These are phyloP conservation scores for Durusdinium trenchii DNA, from an alignment of 73 alveolate genomes.

Conservation along the genomic window DNA sequence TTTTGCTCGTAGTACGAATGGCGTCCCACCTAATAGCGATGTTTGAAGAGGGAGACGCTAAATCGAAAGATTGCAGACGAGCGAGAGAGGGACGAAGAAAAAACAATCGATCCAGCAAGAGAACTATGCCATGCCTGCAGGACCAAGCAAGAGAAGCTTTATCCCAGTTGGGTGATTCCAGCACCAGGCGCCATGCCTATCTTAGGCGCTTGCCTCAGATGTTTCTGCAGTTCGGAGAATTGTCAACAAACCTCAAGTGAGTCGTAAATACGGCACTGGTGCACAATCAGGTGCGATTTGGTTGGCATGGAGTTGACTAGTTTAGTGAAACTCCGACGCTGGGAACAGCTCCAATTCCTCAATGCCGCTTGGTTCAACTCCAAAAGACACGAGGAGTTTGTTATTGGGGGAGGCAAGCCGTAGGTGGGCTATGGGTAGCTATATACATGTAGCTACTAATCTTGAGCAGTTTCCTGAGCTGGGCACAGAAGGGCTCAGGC, in stretches of 20 bases:
- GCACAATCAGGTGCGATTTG: constrained; percentile 51
- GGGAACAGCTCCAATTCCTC: constrained; percentile 85
- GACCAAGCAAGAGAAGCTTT: constrained; percentile 64
- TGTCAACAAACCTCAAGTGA: background rate
- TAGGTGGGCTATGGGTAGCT: too few species aligned
- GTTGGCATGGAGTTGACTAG: constrained; percentile 49
- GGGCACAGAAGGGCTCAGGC: too few species aligned
- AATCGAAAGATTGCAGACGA: too few species aligned
- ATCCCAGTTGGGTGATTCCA: constrained; percentile 65
- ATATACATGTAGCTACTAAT: too few species aligned
- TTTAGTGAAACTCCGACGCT: constrained; percentile 71
- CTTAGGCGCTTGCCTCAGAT: constrained; percentile 19
- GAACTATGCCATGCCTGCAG: background rate
- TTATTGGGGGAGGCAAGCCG: too few species aligned
- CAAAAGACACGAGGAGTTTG: too few species aligned
- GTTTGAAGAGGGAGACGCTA: too few species aligned
- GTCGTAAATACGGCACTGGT: background rate
- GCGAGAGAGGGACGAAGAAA: too few species aligned
- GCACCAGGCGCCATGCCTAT: constrained; percentile 87
- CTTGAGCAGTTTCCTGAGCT: too few species aligned
- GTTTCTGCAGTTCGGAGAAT: background rate
- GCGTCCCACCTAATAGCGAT: too few species aligned
- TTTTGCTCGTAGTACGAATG: too few species aligned
- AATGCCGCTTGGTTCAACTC: background rate
- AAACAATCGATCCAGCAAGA: too few species aligned